Evolutionary conservation across 306 rosid genomes (phyloP), one percentile per base, ranked within the genome.

Genomic region (Casuarina equisetifolia): DNA sequence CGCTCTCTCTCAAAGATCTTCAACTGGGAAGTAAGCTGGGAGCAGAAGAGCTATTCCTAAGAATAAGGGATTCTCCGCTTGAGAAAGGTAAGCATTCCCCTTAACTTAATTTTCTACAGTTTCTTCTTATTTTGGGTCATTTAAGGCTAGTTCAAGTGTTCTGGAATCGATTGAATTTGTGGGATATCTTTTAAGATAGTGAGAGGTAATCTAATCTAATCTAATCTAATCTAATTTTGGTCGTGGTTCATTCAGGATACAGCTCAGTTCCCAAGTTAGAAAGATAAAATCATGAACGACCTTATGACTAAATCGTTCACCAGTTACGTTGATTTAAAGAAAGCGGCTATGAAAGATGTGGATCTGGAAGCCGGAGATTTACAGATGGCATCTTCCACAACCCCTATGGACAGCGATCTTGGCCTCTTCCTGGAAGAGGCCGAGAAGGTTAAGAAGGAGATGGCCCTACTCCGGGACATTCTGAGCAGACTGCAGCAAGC

Each of bases 271-370:
- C 8, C 68, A 61, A 35, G 6, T 61, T 36, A 13, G 13, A 35
- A 35, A 32, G 68, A 62, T 62, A 62, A 62, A 16, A 87, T 78
- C 70, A 91, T 93, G 97, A 93, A 93, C 53, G 97, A 91, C 57
- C 83, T 93, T 3, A 91, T 93, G 97, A 93, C 98, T 39, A 89
- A 91, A 62, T 93, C 98, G 13, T 93, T 93, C 92, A 87, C 89
- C 13, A 91, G 52, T 87, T 91, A 93, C 38, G 94, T 93, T 12
- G 96, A 93, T 79, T 70, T 93, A 19, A 93, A 93, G 84, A 93
- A 91, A 73, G 89, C 88, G 0, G 94, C 96, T 11, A 84, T 87
- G 92, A 93, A 91, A 81, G 97, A 93, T 19, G 48, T 79, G 54
- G 97, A 93, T 75, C 80, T 93, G 53, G 98, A 93, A 76, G 89